A percentile compares a stretch with the other conserved stretches of the same genome.
phyloP scores from a whole-genome alignment of 1,139 yeast species.

The Kodamaea alishanica region DNA sequence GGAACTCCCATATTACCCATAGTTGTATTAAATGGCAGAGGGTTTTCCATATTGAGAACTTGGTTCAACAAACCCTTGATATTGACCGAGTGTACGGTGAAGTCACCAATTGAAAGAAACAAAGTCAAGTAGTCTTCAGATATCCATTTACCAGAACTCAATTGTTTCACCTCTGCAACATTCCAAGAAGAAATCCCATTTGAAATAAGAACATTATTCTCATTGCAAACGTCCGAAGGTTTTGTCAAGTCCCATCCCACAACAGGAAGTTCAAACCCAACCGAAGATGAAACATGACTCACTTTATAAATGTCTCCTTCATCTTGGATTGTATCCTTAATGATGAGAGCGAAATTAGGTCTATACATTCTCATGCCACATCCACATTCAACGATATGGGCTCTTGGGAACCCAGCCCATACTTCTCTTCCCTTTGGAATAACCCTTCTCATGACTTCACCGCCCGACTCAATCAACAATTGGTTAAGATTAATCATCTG shows the following conservation, averaged over 20 bases:
- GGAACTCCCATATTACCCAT: constrained; percentile 11
- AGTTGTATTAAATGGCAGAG: constrained; percentile 1
- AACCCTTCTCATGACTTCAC: constrained; percentile 1
- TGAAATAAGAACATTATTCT: constrained; percentile 23
- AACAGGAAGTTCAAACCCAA: constrained; percentile 27
- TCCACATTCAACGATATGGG: constrained; percentile 25
- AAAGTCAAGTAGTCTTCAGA: constrained; percentile 30
- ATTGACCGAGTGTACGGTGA: constrained; percentile 31
- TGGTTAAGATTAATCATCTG: constrained; percentile 19
- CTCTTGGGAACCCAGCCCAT: constrained; percentile 27
- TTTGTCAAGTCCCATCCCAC: constrained; percentile 18
- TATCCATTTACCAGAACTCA: constrained; percentile 13
- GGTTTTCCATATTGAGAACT: constrained; percentile 14
- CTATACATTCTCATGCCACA: constrained; percentile 25
- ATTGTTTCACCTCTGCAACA: constrained; percentile 11
- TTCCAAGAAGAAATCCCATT: constrained; percentile 27
- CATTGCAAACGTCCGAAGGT: constrained; percentile 16
- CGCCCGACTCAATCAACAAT: constrained; percentile 4
- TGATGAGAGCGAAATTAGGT: constrained; percentile 25
- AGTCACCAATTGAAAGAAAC: constrained; percentile 34
- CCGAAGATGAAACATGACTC: constrained; percentile 30
- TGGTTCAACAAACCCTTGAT: constrained; percentile 29
- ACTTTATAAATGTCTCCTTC: constrained; percentile 16
- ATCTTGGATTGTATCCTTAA: constrained; percentile 13
- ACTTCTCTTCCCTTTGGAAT: constrained; percentile 21